Base-by-base conservation (phyloP, 768 basidiomycete species). In the Sarcodon aspratus region DNA sequence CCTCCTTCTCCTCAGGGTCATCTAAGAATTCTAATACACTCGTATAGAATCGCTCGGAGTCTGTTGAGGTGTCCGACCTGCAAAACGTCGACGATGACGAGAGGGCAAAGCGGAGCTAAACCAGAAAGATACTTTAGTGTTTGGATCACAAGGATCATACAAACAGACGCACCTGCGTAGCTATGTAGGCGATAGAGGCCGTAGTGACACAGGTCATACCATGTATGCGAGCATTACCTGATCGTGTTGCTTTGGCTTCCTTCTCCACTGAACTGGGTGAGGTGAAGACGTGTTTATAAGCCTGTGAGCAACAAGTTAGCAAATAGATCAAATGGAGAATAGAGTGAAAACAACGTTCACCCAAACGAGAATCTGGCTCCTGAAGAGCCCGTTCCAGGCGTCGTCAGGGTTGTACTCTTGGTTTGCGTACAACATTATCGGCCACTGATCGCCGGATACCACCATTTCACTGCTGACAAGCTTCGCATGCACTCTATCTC, bases 211-310 rank as follows among this genome's bases (percentile, higher is more conserved):
- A 17, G 4, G 12, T 15, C 45, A 49, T 47, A 13, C 17, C 6
- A 43, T 38, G 15, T 13, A 45, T 12, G 44, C 6, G 44, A 12
- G 44, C 6, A 36, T 61, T 61, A 2, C 58, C 56, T 7, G 58
- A 61, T 31, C 53, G 21, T 3, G 62, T 61, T 4, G 60, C 62
- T 45, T 56, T 61, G 11, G 49, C 47, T 33, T 59, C 60, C 33
- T 55, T 56, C 33, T 63, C 53, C 3, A 63, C 60, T 7, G 61
- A 63, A 44, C 61, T 63, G 1, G 63, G 61, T 2, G 61, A 63
- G 1, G 54, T 65, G 40, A 65, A 65, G 15, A 65, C 50, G 44
- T 63, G 58, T 38, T 57, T 62, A 15, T 44, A 61, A 0, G 57
- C 62, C 62, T 63, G 32, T 17, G 27, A 21, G 6, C 44, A 36